A percentile compares a stretch with the other conserved stretches of the same genome.
Conservation (phyloP, 202 grass and related monocot species). For the Zizania palustris region DNA sequence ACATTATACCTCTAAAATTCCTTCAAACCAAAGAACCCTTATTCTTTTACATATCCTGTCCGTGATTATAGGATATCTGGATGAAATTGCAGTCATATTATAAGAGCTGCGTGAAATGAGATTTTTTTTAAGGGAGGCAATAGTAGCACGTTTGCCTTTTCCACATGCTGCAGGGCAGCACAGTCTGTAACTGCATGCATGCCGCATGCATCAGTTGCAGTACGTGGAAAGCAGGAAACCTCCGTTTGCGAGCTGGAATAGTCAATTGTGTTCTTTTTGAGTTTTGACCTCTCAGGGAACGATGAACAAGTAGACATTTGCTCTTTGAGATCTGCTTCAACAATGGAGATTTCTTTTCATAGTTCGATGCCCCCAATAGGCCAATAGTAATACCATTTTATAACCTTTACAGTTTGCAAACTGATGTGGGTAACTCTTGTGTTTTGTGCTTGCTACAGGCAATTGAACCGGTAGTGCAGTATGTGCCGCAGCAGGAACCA, state of each 20-base stretch:
- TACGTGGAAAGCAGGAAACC: not conserved
- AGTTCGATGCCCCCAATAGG: constrained; percentile 4
- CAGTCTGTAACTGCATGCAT: constrained; percentile 20
- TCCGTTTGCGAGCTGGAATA: constrained; percentile 10
- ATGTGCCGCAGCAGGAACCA: constrained; percentile 52
- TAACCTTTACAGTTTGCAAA: constrained; percentile 12
- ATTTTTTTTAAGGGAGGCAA: not conserved
- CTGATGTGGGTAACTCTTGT: constrained; percentile 8
- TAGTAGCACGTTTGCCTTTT: constrained; percentile 1
- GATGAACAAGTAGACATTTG: constrained; percentile 28
- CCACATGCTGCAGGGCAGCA: constrained; percentile 1
- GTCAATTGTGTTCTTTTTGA: constrained; percentile 32
- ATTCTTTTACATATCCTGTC: too few relatives aligned
- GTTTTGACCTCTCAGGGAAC: constrained; percentile 21
- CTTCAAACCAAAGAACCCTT: too few relatives aligned
- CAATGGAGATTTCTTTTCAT: constrained; percentile 19
- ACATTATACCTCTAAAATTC: too few relatives aligned
- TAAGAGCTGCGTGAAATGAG: too few relatives aligned
- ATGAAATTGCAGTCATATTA: too few relatives aligned
- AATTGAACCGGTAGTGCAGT: constrained; percentile 49
- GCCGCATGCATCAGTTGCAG: constrained; percentile 3
- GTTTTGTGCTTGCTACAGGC: constrained; percentile 49
- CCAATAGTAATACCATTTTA: not conserved
- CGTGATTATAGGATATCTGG: too few relatives aligned
- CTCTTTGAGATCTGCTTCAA: constrained; percentile 38